Evolutionary conservation across 345 rosid species (phyloP).

Genomic region (Crucihimalaya himalaica): DNA sequence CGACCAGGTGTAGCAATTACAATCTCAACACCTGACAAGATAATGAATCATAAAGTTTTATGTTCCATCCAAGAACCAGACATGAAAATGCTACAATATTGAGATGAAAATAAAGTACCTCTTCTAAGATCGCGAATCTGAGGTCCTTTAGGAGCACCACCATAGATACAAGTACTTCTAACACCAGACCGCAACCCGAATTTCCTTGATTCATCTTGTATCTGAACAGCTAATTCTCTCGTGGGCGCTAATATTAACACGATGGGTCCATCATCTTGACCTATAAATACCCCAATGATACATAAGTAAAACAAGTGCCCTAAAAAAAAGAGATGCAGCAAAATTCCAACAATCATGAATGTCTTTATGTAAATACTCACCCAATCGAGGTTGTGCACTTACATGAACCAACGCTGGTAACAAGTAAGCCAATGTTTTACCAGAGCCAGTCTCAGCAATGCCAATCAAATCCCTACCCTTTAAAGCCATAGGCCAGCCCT

Average conservation of each 20-base stretch:
- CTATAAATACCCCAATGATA: conserved; percentile 37
- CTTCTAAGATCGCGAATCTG: conserved; percentile 92
- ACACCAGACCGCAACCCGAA: conserved; percentile 65
- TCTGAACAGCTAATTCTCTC: conserved; percentile 95
- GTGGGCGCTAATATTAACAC: conserved; percentile 92
- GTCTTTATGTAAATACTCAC: conserved; percentile 45
- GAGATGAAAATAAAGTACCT: conserved; percentile 47
- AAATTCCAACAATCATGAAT: background rate
- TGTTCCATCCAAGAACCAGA: conserved; percentile 1
- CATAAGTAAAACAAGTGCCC: background rate
- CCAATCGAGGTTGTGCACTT: conserved; percentile 84
- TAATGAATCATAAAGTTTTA: conserved; percentile 18
- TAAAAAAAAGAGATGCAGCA: background rate
- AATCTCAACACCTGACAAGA: conserved; percentile 78
- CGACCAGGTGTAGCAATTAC: conserved; percentile 99
- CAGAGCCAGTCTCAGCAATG: conserved; percentile 98
- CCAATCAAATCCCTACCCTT: conserved; percentile 94
- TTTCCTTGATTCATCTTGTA: conserved; percentile 83
- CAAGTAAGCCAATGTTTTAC: conserved; percentile 93
- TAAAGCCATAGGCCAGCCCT: conserved; percentile 98
- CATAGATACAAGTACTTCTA: conserved; percentile 89
- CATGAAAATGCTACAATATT: background rate
- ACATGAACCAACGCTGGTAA: conserved; percentile 94
- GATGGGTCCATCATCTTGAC: conserved; percentile 81
- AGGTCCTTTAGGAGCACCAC: conserved; percentile 98